Conservation (phyloP, 1,284 basidiomycete genomes). For the Pisolithus thermaeus region DNA sequence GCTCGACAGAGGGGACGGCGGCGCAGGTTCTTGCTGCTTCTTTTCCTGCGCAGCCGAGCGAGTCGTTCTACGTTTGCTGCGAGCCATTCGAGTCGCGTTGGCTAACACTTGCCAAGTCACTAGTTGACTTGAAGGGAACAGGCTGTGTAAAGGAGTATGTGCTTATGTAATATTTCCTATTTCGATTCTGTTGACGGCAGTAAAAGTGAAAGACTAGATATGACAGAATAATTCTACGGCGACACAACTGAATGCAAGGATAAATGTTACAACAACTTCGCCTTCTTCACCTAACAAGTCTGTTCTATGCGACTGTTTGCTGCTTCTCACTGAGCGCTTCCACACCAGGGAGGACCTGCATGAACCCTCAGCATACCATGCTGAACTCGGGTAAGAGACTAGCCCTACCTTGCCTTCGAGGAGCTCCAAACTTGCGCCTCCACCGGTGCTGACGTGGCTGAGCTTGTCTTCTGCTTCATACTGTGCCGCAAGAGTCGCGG, state of each 20-base stretch:
- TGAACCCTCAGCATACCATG: constrained; percentile 7
- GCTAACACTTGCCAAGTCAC: too few species aligned
- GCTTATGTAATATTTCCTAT: background rate
- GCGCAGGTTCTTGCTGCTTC: constrained; percentile 19
- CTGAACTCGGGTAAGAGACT: constrained; percentile 1
- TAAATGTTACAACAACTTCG: background rate
- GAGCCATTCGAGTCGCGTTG: constrained; percentile 18
- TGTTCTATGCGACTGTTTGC: constrained; percentile 7
- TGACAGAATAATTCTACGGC: background rate
- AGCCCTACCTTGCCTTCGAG: constrained; percentile 87
- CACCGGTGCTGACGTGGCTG: constrained; percentile 96
- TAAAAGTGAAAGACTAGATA: too few species aligned
- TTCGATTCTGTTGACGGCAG: background rate
- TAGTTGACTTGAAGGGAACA: too few species aligned
- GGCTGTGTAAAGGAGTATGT: too few species aligned
- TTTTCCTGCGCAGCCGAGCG: constrained; percentile 25
- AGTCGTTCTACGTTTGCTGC: constrained; percentile 28
- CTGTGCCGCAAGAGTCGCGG: constrained; percentile 86
- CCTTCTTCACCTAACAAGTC: background rate
- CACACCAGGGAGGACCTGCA: constrained; percentile 22
- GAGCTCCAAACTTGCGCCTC: constrained; percentile 92
- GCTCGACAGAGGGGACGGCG: constrained; percentile 26
- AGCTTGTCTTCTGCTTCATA: constrained; percentile 82
- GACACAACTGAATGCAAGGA: background rate
- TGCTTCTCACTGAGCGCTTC: constrained; percentile 24